Evolutionary conservation across 495 filamentous ascomycete genomes (phyloP).

Genomic region (Haplographium delicatum): DNA sequence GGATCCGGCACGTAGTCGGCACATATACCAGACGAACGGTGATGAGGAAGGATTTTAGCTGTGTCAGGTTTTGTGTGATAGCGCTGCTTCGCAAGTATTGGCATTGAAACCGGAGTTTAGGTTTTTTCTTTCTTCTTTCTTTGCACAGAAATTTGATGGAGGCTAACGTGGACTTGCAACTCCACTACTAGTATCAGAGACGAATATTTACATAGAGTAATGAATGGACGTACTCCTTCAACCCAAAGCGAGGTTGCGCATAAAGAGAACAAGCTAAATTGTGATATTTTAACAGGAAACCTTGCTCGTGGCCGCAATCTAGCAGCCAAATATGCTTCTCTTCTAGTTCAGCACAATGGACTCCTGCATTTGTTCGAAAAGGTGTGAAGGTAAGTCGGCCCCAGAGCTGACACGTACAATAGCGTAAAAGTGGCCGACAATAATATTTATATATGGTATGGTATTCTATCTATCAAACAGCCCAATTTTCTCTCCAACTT

Average conservation of each 20-base stretch:
- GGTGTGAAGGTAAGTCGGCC: too few species aligned
- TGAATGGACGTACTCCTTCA: conserved; percentile 8
- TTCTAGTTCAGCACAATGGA: too few species aligned
- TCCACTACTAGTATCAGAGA: conserved; percentile 8
- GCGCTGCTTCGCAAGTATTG: conserved; percentile 26
- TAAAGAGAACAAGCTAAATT: conserved; percentile 18
- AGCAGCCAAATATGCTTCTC: too few species aligned
- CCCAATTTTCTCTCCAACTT: conserved; percentile 38
- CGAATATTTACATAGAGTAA: not conserved
- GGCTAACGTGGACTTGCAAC: conserved; percentile 21
- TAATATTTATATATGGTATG: too few species aligned
- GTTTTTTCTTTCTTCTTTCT: conserved; percentile 8
- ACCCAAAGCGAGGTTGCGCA: not conserved
- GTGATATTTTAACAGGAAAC: conserved; percentile 10
- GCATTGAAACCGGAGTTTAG: conserved; percentile 16
- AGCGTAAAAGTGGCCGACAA: too few species aligned
- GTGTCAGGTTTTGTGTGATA: not conserved
- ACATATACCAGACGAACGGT: conserved; percentile 79
- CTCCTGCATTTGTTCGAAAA: too few species aligned
- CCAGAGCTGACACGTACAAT: too few species aligned
- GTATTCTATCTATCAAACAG: conserved; percentile 6
- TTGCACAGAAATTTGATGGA: conserved; percentile 16
- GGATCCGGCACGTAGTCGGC: conserved; percentile 73
- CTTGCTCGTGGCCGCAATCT: too few species aligned
- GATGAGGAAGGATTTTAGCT: conserved; percentile 38